These are phyloP conservation scores for Cladophialophora carrionii DNA, from an alignment of 2,329 filamentous ascomycete genomes.

Conservation along the genomic window DNA sequence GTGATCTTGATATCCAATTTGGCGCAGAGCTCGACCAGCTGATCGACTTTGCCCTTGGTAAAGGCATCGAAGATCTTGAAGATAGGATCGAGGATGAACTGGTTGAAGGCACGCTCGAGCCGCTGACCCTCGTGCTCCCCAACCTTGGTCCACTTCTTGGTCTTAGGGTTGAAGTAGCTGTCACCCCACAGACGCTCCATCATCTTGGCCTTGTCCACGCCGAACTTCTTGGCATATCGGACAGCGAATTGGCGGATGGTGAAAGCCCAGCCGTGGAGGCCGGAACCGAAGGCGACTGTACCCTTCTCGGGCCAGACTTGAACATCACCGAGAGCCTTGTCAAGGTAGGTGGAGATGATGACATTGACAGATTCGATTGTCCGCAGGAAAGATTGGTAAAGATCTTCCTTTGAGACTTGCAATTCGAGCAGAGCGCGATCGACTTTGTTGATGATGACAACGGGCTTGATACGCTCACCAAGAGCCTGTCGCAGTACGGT, in stretches of 20 bases:
- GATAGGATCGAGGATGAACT: slow-evolving; percentile 99
- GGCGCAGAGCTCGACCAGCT: slow-evolving; percentile 77
- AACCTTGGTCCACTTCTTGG: slow-evolving; percentile 99
- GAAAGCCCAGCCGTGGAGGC: slow-evolving; percentile 99
- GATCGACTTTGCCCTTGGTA: slow-evolving; percentile 99
- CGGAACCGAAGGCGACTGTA: slow-evolving; percentile 98
- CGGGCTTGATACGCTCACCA: slow-evolving; percentile 99
- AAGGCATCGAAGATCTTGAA: slow-evolving; percentile 97
- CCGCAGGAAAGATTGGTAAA: slow-evolving; percentile 99
- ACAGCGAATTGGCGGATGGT: slow-evolving; percentile 96
- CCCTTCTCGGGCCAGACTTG: slow-evolving; percentile 98
- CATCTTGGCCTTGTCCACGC: slow-evolving; percentile 99
- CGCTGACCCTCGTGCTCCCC: slow-evolving; percentile 79
- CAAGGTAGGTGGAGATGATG: slow-evolving; percentile 98
- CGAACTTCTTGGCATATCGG: slow-evolving; percentile 99
- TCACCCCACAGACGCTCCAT: slow-evolving; percentile 99
- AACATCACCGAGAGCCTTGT: slow-evolving; percentile 95
- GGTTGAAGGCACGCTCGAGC: slow-evolving; percentile 98
- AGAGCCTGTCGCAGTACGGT: slow-evolving; percentile 98
- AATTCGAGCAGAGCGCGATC: slow-evolving; percentile 99
- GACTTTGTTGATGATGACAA: slow-evolving; percentile 99
- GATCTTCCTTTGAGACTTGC: slow-evolving; percentile 96
- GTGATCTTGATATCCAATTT: slow-evolving; percentile 96
- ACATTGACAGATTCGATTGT: slow-evolving; percentile 99
- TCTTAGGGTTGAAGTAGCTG: slow-evolving; percentile 99